Base-by-base conservation (phyloP, 805 yeast species). In the Suhomyces canberraensis region DNA sequence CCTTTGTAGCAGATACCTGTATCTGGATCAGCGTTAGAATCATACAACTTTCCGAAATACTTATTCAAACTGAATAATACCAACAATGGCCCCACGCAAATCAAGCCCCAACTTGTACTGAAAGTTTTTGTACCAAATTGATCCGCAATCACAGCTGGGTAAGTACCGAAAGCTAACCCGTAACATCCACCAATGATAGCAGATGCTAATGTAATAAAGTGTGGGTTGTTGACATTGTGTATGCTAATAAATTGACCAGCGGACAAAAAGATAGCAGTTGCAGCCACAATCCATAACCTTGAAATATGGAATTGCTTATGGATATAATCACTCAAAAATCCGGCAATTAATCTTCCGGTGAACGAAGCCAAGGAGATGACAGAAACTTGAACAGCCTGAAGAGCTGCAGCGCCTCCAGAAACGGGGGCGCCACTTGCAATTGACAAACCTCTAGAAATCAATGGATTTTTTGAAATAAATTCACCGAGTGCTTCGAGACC, bases 91-190 rank as follows among this genome's bases (percentile, higher is more conserved):
- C 90, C 90, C 0, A 88, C 79, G 16, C 89, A 81, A 11, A 78
- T 59, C 27, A 84, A 60, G 0, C 91, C 88, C 91, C 93, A 84
- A 1, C 81, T 70, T 0, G 90, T 81, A 16, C 88, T 78, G 54
- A 82, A 84, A 0, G 78, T 73, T 5, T 61, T 67, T 0, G 85
- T 73, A 2, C 90, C 90, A 60, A 82, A 83, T 11, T 69, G 63
- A 44, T 84, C 95, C 0, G 89, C 89, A 19, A 83, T 69, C 2
- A 82, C 70, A 1, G 90, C 83, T 3, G 95, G 95, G 53, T 79
- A 80, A 0, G 82, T 75, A 0, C 91, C 91, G 60, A 80, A 83
- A 3, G 77, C 58, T 18, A 83, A 66, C 0, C 95, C 95, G 59
- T 81, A 84, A 15, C 85, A 73, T 21, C 69, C 63, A 0, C 93